phyloP scores from a whole-genome alignment of 2,329 filamentous ascomycete genomes.

The Nemania abortiva region DNA sequence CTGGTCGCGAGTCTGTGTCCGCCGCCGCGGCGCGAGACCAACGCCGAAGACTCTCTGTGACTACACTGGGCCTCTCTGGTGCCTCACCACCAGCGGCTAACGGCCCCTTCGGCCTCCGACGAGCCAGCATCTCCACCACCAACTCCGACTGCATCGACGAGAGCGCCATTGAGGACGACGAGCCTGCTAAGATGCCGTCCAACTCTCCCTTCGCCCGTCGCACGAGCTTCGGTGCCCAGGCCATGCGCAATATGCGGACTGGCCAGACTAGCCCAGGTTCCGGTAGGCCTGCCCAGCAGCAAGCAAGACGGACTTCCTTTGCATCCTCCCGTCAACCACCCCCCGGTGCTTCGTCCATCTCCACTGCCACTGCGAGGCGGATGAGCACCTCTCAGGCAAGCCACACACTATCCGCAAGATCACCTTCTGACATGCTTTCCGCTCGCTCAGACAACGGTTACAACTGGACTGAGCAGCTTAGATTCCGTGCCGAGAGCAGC shows the following conservation, averaged over 20 bases:
- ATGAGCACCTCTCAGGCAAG: constrained; percentile 66
- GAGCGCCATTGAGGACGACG: constrained; percentile 78
- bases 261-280: constrained; percentile 69
- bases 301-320: constrained; percentile 46
- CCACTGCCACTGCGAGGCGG: constrained; percentile 50
- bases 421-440: constrained; percentile 74
- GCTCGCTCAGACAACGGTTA: constrained; percentile 86
- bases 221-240: constrained; percentile 89
- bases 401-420: constrained; percentile 67
- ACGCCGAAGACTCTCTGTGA: constrained; percentile 79
- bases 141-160: constrained; percentile 76
- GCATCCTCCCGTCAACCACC: constrained; percentile 48
- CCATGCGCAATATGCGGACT: constrained; percentile 76
- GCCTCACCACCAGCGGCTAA: constrained; percentile 69
- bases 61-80: constrained; percentile 79
- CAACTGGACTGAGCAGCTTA: constrained; percentile 97
- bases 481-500: constrained; percentile 87
- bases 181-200: constrained; percentile 70
- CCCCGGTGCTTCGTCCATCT: constrained; percentile 54
- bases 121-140: constrained; percentile 77
- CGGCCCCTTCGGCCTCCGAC: constrained; percentile 66
- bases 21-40: constrained; percentile 54
- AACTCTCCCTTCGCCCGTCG: constrained; percentile 83
- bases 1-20: constrained; percentile 44
- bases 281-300: constrained; percentile 67